Evolutionary conservation across 1,284 basidiomycete genomes (phyloP), one percentile per base, ranked within the genome.

Genomic region (Microbotryum lychnidis-dioicae): DNA sequence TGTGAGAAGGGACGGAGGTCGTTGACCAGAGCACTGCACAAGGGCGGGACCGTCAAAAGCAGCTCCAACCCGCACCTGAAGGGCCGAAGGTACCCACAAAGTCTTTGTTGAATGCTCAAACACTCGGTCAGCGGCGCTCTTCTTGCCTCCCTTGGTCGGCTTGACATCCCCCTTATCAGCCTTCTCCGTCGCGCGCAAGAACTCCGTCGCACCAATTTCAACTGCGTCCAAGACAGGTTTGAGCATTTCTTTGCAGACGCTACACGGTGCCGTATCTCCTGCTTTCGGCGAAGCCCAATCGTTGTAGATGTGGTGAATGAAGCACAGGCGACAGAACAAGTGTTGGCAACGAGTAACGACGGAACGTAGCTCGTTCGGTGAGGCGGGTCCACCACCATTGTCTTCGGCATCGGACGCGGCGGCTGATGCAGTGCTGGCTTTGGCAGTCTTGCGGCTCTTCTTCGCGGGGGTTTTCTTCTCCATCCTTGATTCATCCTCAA

Each of bases 291-390:
- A 3, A 58, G 89, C 82, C 81, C 87, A 73, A 1, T 37, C 47
- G 4, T 58, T 25, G 9, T 48, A 60, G 27, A 71, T 62, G 44
- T 58, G 84, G 23, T 83, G 79, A 71, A 86, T 85, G 64, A 90
- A 80, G 75, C 91, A 96, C 46, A 89, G 83, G 1, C 87, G 84
- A 74, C 91, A 96, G 75, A 89, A 93, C 37, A 97, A 79, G 75
- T 98, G 96, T 72, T 91, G 88, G 76, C 96, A 99, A 61, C 87
- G 83, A 8, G 96, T 97, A 71, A 99, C 76, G 54, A 96, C 77
- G 0, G 85, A 88, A 0, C 79, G 74, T 60, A 76, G 42, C 25
- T 61, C 81, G 52, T 75, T 76, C 48, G 75, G 70, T 16, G 73
- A 70, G 18, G 70, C 71, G 42, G 68, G 62, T 12, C 56, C 60